Evolutionary conservation across 2,329 filamentous ascomycete species (phyloP).

Genomic region (Alternaria triticina): DNA sequence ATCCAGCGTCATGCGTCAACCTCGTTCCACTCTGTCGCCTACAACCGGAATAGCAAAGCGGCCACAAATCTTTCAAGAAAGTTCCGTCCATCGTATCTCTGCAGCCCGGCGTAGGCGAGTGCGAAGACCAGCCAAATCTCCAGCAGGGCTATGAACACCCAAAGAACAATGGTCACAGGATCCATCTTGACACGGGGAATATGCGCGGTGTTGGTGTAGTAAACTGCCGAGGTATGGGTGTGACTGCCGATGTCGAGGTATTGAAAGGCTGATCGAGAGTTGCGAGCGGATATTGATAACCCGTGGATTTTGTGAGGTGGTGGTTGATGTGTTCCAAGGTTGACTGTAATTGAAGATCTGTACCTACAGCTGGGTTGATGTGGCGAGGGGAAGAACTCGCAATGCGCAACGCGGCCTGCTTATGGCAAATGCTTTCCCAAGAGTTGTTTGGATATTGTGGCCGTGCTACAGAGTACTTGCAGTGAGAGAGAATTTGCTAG

Average conservation of each 20-base stretch:
- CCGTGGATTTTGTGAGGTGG: background rate
- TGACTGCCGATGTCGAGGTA: background rate
- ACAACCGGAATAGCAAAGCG: background rate
- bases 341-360: background rate
- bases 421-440: background rate
- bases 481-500: background rate
- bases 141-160: background rate
- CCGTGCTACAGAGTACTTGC: background rate
- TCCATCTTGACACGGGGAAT: background rate
- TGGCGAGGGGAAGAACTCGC: background rate
- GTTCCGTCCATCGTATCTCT: background rate
- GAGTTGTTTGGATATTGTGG: background rate
- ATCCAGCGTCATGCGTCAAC: background rate
- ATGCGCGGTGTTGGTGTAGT: background rate
- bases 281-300: background rate
- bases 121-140: constrained; percentile 17
- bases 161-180: background rate
- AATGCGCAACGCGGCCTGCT: background rate
- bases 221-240: background rate
- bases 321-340: background rate
- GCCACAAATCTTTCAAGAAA: constrained; percentile 2
- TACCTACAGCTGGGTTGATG: background rate
- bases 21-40: background rate
- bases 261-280: background rate
- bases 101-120: constrained; percentile 9